phyloP scores from a whole-genome alignment of 1,139 yeast genomes.

The Arxiozyma bovina region DNA sequence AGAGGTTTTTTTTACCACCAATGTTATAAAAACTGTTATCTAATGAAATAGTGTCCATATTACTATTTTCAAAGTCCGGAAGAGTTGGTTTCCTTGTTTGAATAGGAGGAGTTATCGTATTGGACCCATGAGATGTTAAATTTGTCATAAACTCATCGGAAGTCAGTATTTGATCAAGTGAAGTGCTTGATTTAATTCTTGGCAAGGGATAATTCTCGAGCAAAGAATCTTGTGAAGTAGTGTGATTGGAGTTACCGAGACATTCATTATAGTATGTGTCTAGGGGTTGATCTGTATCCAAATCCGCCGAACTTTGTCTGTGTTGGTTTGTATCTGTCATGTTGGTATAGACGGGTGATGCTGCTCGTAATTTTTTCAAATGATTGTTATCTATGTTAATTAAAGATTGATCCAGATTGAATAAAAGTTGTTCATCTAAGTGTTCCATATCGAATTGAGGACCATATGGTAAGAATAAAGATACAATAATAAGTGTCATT shows the following conservation, averaged over 20 bases:
- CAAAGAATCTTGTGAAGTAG: slow-evolving; percentile 10
- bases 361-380: slow-evolving; percentile 14
- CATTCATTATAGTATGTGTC: background rate
- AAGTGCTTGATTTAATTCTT: slow-evolving; percentile 14
- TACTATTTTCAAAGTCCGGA: background rate
- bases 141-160: slow-evolving; percentile 29
- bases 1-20: background rate
- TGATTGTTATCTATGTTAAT: slow-evolving; percentile 2
- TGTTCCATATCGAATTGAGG: slow-evolving; percentile 30
- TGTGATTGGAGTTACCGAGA: background rate
- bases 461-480: slow-evolving; percentile 29
- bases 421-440: slow-evolving; percentile 13
- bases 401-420: slow-evolving; percentile 2
- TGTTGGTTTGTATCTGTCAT: background rate
- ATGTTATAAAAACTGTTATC: slow-evolving; percentile 1
- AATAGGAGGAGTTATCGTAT: slow-evolving; percentile 20
- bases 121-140: slow-evolving; percentile 28
- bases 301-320: background rate
- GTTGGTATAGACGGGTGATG: slow-evolving; percentile 8
- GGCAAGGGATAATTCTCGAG: slow-evolving; percentile 5
- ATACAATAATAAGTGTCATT: slow-evolving; percentile 31
- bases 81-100: background rate
- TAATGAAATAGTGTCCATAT: background rate
- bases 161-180: slow-evolving; percentile 16
- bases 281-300: background rate